Conservation (phyloP, 805 yeast genomes). For the Cyberlindnera bimundalis region DNA sequence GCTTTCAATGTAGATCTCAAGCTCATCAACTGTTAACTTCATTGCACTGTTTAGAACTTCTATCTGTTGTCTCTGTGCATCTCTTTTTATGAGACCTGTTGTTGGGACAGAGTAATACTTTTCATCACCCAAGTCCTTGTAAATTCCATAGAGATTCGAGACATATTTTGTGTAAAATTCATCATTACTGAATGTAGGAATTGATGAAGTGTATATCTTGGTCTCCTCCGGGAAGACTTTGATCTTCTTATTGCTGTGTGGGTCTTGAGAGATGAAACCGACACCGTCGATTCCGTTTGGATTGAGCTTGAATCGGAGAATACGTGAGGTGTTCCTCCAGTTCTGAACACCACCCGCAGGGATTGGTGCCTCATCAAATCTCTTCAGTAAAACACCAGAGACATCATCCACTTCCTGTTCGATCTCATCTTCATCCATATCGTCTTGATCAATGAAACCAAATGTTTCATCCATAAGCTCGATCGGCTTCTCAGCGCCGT, state of each 20-base stretch:
- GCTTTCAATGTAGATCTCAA: constrained; percentile 31
- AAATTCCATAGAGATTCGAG: constrained; percentile 46
- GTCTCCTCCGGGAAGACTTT: constrained; percentile 37
- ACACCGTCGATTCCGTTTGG: constrained; percentile 40
- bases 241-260: constrained; percentile 24
- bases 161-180: constrained; percentile 44
- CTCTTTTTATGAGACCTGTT: constrained; percentile 35
- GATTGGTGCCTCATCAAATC: constrained; percentile 34
- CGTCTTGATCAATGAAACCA: constrained; percentile 21
- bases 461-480: constrained; percentile 24
- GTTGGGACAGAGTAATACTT: constrained; percentile 39
- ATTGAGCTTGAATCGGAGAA: constrained; percentile 45
- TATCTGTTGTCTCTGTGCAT: constrained; percentile 34
- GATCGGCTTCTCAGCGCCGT: constrained; percentile 4
- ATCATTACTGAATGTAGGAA: constrained; percentile 40
- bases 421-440: constrained; percentile 20
- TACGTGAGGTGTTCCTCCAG: constrained; percentile 35
- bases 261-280: constrained; percentile 34
- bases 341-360: constrained; percentile 30
- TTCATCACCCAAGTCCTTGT: constrained; percentile 47
- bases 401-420: constrained; percentile 27
- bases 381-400: constrained; percentile 29
- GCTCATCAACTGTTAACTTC: constrained; percentile 31
- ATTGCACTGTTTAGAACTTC: constrained; percentile 35
- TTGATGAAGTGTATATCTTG: constrained; percentile 38